A percentile compares a stretch with the other conserved stretches of the same genome.
These are phyloP conservation scores for Rubroboletus satanas DNA, from an alignment of 768 basidiomycete species.

Conservation along the genomic window DNA sequence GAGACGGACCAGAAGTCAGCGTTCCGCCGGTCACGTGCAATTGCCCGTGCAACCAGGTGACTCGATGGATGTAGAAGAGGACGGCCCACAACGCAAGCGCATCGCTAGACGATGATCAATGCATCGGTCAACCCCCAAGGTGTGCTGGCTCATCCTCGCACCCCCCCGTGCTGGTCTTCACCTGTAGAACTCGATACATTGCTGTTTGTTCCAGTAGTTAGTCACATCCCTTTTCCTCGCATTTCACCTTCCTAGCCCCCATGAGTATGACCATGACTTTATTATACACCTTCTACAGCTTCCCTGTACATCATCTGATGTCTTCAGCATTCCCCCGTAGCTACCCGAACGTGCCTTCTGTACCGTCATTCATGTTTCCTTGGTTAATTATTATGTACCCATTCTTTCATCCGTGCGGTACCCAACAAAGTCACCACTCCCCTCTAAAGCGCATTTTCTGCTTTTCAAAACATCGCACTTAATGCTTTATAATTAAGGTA, in stretches of 20 bases:
- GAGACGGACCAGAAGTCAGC: slow-evolving; percentile 55
- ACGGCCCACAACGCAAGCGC: slow-evolving; percentile 70
- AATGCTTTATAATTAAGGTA: no score
- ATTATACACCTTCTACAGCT: slow-evolving; percentile 12
- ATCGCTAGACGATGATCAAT: slow-evolving; percentile 53
- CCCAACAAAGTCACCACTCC: not conserved
- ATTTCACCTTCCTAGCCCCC: slow-evolving; percentile 1
- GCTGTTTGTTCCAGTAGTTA: slow-evolving; percentile 11
- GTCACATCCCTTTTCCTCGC: not conserved
- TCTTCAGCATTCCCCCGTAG: not conserved
- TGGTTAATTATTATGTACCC: slow-evolving; percentile 16
- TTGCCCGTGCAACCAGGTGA: slow-evolving; percentile 40
- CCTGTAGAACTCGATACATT: slow-evolving; percentile 8
- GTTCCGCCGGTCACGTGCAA: slow-evolving; percentile 37
- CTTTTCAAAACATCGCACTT: no score
- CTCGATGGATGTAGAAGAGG: slow-evolving; percentile 77
- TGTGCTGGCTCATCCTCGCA: not conserved
- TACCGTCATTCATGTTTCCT: slow-evolving; percentile 11
- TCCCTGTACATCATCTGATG: slow-evolving; percentile 4
- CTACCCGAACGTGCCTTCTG: slow-evolving; percentile 1
- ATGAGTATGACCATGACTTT: slow-evolving; percentile 9
- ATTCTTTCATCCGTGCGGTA: not conserved
- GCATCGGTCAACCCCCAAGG: not conserved
- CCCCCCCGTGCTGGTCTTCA: not conserved
- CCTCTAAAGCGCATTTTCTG: no score